phyloP scores from a whole-genome alignment of 2,329 filamentous ascomycete genomes.

The Leptoxyphium fumago region DNA sequence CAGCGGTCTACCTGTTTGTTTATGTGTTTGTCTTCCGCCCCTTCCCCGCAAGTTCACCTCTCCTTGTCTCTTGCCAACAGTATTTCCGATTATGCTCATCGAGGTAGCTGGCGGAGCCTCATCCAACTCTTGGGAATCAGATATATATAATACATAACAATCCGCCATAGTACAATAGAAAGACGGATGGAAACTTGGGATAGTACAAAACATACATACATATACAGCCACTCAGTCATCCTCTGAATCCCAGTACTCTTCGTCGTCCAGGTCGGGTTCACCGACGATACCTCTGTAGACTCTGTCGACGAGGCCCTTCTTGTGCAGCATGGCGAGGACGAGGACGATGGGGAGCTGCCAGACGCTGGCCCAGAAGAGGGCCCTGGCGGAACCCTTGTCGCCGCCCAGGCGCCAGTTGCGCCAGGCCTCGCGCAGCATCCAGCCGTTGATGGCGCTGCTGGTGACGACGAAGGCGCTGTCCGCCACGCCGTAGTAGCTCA shows the following conservation, averaged over 20 bases:
- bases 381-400: constrained; percentile 62
- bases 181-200: too few species aligned
- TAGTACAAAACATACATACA: not conserved
- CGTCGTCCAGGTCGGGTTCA: constrained; percentile 39
- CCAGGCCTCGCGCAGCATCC: constrained; percentile 69
- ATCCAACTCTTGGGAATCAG: too few species aligned
- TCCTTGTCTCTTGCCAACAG: too few species aligned
- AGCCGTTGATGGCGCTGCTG: constrained; percentile 68
- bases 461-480: constrained; percentile 74
- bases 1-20: too few species aligned
- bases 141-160: too few species aligned
- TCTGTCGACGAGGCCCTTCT: constrained; percentile 80
- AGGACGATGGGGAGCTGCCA: constrained; percentile 88
- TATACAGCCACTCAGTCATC: not conserved
- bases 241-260: constrained; percentile 12
- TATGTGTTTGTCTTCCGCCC: too few species aligned
- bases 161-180: too few species aligned
- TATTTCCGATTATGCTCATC: too few species aligned
- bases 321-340: constrained; percentile 79
- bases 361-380: constrained; percentile 92
- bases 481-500: constrained; percentile 69
- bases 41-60: too few species aligned
- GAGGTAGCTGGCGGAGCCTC: too few species aligned
- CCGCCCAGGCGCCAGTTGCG: constrained; percentile 70
- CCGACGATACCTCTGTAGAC: constrained; percentile 55